Percentiles rank a stretch among this genome's conserved stretches.
phyloP scores from a whole-genome alignment of 2,329 filamentous ascomycete genomes.

The Colletotrichum coccodes region DNA sequence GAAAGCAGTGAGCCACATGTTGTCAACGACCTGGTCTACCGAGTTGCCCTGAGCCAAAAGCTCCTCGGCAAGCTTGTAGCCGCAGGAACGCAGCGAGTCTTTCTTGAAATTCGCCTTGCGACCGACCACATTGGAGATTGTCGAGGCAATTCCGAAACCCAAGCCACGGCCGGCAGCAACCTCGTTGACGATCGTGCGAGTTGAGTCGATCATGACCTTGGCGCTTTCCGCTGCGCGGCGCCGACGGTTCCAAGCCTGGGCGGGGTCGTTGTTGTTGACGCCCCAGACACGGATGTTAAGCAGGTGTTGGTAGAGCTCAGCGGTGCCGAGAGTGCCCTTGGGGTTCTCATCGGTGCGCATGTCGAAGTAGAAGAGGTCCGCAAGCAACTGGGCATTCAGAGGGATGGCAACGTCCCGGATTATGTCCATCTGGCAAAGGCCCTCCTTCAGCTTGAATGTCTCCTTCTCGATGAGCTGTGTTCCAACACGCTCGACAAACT shows the following conservation, averaged over 20 bases:
- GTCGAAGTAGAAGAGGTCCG: conserved; percentile 68
- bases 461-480: conserved; percentile 52
- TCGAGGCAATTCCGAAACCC: conserved; percentile 42
- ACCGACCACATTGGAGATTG: conserved; percentile 40
- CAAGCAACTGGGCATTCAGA: conserved; percentile 63
- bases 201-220: conserved; percentile 48
- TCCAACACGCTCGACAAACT: conserved; percentile 46
- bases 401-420: conserved; percentile 68
- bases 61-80: conserved; percentile 49
- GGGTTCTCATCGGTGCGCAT: conserved; percentile 65
- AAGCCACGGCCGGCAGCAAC: conserved; percentile 42
- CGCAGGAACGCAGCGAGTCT: conserved; percentile 48
- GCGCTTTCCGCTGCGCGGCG: conserved; percentile 52
- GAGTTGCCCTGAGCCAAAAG: conserved; percentile 45
- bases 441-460: conserved; percentile 46
- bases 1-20: conserved; percentile 51
- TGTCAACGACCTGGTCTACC: conserved; percentile 46
- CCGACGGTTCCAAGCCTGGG: conserved; percentile 56
- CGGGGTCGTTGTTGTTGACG: conserved; percentile 58
- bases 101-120: conserved; percentile 44
- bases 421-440: conserved; percentile 52
- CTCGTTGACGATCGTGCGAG: conserved; percentile 51
- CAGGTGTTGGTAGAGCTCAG: conserved; percentile 54
- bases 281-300: conserved; percentile 57
- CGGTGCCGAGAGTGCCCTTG: conserved; percentile 52